These are phyloP conservation scores for Vigna trinervia DNA, from an alignment of 306 rosid genomes.

Conservation along the genomic window DNA sequence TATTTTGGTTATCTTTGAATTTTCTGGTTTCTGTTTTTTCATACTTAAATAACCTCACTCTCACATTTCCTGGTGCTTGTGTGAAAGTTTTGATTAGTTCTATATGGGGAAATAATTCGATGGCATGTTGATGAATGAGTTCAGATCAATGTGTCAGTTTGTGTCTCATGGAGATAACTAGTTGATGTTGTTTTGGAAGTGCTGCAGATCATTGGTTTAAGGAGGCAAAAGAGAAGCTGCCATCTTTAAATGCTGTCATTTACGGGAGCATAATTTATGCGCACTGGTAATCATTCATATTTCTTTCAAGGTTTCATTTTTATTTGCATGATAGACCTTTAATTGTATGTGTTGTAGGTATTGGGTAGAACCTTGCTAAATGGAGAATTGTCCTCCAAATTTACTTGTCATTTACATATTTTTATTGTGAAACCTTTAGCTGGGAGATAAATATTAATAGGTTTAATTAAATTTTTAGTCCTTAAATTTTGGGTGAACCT, in stretches of 20 bases:
- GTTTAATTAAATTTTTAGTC: too few relatives aligned
- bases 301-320: conserved; percentile 35
- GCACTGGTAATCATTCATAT: conserved; percentile 67
- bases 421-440: conserved; percentile 5
- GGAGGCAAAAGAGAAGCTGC: conserved; percentile 83
- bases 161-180: conserved; percentile 49
- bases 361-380: neutral
- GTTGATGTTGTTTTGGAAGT: conserved; percentile 74
- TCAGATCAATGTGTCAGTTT: conserved; percentile 31
- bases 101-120: conserved; percentile 31
- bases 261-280: conserved; percentile 94
- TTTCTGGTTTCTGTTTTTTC: conserved; percentile 23
- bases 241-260: conserved; percentile 79
- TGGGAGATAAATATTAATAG: neutral
- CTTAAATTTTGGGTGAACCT: too few relatives aligned
- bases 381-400: conserved; percentile 16
- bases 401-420: conserved; percentile 16
- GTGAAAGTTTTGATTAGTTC: conserved; percentile 38
- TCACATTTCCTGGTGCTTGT: conserved; percentile 28
- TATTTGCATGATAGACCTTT: conserved; percentile 17
- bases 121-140: conserved; percentile 4
- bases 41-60: conserved; percentile 4
- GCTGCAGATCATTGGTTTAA: conserved; percentile 96
- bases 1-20: conserved; percentile 21
- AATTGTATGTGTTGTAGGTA: conserved; percentile 16